Base-by-base conservation (phyloP, 371 early-diverging fungal genomes). In the Amoeboaphelidium protococcarum region DNA sequence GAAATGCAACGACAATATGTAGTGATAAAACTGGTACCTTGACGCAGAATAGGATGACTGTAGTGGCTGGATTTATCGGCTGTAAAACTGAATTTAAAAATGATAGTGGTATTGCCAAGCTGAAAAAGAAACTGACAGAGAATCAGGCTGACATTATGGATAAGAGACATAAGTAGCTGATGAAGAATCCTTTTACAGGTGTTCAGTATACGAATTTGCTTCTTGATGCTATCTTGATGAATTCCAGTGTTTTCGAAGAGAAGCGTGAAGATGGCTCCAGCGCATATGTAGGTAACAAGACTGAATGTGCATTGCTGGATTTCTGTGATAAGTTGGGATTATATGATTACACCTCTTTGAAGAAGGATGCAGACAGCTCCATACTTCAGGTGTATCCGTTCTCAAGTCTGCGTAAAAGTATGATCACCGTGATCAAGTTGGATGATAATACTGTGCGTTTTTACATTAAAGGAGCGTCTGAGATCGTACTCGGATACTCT, bases 11-110 rank as follows among this genome's bases (percentile, higher is more conserved):
- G 19, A 82, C 85, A 12, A 82, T 95, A 37, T 92, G 94, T 65
- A 78, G 85, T 0, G 94, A 95, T 66, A 92, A 92, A 67, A 92
- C 92, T 2, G 96, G 92, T 26, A 92, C 92, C 1, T 64, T 92
- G 48, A 92, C 92, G 0, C 78, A 82, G 60, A 95, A 95, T 71
- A 70, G 68, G 47, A 91, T 95, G 92, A 83, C 86, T 1, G 84
- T 90, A 2, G 85, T 82, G 12, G 68, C 74, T 49, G 53, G 58
- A 1, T 41, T 44, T 25, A 23, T 62, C 26, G 57, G 52, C 13
- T 27, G 25, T 3, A 27, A 23, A 22, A 21, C 27, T 41, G 10
- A 45, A 22, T n/a, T 50, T 40, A 55, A 61, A 0, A 31, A 23
- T 4, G 52, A 47, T 40, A 22, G 3, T 3, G 44, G 25, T 25